Base-by-base conservation (phyloP, 1,139 yeast genomes). In the Yamadazyma taylorii region DNA sequence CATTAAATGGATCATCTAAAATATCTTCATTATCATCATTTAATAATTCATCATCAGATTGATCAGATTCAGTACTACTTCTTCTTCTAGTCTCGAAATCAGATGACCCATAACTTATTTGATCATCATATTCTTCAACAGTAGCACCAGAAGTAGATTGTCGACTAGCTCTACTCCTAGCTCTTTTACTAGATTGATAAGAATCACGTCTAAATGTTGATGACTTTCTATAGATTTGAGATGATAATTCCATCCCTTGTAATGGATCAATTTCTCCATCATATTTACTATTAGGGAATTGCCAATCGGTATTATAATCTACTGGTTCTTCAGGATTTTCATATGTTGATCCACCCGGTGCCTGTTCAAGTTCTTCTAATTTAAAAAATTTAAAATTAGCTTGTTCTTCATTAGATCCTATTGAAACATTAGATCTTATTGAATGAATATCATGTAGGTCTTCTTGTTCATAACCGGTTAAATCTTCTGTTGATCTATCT, bases 301-400 rank as follows among this genome's bases (percentile, higher is more conserved):
- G 86, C 92, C 94, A 84, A 47, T 79, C 72, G 16, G 87, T 81
- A 53, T 84, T 83, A 51, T 79, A 80, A 51, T 79, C 83, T 11
- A 78, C 74, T 3, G 72, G 72, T 37, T 68, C 75, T 32, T 68
- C 71, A 2, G 68, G 71, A 47, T 78, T 75, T 39, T 85, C 89
- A 48, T 85, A 63, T 1, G 94, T 86, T 1, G 95, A 85, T 1
- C 94, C 78, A 33, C 97, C 97, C 37, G 85, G 94, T 1, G 97
- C 97, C 42, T 73, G 69, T 52, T 85, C 90, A 33, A 92, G 81
- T 51, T 88, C 95, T 42, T 85, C 88, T 7, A 84, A 70, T 7
- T 92, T 79, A 60, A 92, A 92, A 58, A 89, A 90, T 43, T 79
- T 74, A 63, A 92, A 92, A 34, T 73, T 60, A 14, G 67, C 69